Conservation (phyloP, 306 rosid genomes). For the Vigna angularis region DNA sequence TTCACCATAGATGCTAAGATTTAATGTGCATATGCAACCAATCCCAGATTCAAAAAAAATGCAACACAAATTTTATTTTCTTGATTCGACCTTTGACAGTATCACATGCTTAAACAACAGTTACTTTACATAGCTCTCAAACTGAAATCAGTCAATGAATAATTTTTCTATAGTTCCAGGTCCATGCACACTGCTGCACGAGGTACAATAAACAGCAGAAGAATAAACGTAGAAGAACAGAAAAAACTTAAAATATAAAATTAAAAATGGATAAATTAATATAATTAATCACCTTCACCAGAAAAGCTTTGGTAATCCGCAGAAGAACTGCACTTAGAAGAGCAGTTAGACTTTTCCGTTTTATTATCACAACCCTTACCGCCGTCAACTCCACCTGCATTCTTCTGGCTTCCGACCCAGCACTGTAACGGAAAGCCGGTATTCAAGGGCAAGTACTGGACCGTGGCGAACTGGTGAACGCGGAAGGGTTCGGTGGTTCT, state of each 20-base stretch:
- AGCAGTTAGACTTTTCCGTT: slow-evolving; percentile 48
- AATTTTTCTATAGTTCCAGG: background rate
- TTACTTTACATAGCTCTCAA: background rate
- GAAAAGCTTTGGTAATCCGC: slow-evolving; percentile 56
- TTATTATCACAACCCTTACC: slow-evolving; percentile 17
- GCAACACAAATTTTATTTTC: background rate
- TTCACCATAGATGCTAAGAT: background rate
- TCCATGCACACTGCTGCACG: background rate
- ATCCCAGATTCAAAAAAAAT: background rate
- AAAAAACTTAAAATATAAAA: no score
- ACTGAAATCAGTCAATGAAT: background rate
- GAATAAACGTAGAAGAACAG: background rate
- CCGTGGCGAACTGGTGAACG: background rate
- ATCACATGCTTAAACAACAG: background rate
- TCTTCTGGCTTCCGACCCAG: slow-evolving; percentile 45
- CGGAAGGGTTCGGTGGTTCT: slow-evolving; percentile 16
- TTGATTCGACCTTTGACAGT: background rate
- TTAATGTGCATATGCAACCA: background rate
- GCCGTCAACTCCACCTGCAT: slow-evolving; percentile 32
- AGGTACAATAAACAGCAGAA: no score
- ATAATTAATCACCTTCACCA: slow-evolving; percentile 58
- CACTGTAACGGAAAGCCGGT: slow-evolving; percentile 49
- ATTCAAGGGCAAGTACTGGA: slow-evolving; percentile 19
- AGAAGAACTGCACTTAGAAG: slow-evolving; percentile 64
- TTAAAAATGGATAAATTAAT: background rate